These are phyloP conservation scores for Tieghemostelium lacteum DNA, from an alignment of 78 protist species.

Conservation along the genomic window DNA sequence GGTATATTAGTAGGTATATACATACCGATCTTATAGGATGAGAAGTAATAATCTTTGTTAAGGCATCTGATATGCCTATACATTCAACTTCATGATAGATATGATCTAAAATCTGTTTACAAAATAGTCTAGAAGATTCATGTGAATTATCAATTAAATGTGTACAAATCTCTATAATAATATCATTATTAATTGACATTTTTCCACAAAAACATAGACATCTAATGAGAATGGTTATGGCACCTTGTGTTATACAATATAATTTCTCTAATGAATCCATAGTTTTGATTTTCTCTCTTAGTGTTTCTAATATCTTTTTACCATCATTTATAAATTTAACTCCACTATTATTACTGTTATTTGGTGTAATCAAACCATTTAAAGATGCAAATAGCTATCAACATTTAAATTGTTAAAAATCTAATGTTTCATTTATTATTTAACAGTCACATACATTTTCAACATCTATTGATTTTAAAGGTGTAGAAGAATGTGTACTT, in stretches of 20 bases:
- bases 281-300: conserved; percentile 28
- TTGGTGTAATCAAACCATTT: conserved; percentile 11
- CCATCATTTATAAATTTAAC: conserved; percentile 5
- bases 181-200: conserved; percentile 17
- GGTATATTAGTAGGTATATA: neutral
- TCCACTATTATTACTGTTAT: neutral
- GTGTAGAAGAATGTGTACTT: too few species aligned
- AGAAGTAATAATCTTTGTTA: conserved; percentile 31
- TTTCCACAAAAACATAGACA: conserved; percentile 70
- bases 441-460: neutral
- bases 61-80: conserved; percentile 49
- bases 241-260: conserved; percentile 49
- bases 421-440: neutral
- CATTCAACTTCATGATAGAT: conserved; percentile 55
- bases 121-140: conserved; percentile 56
- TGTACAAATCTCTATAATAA: conserved; percentile 38
- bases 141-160: conserved; percentile 48
- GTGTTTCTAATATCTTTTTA: conserved; percentile 12
- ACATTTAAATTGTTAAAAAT: too few species aligned
- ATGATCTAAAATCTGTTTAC: conserved; percentile 53
- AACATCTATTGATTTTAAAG: too few species aligned
- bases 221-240: conserved; percentile 34
- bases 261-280: conserved; percentile 26
- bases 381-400: conserved; percentile 15
- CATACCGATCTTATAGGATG: conserved; percentile 72